These are phyloP conservation scores for Claviceps maximensis DNA, from an alignment of 2,329 filamentous ascomycete species.

Conservation along the genomic window DNA sequence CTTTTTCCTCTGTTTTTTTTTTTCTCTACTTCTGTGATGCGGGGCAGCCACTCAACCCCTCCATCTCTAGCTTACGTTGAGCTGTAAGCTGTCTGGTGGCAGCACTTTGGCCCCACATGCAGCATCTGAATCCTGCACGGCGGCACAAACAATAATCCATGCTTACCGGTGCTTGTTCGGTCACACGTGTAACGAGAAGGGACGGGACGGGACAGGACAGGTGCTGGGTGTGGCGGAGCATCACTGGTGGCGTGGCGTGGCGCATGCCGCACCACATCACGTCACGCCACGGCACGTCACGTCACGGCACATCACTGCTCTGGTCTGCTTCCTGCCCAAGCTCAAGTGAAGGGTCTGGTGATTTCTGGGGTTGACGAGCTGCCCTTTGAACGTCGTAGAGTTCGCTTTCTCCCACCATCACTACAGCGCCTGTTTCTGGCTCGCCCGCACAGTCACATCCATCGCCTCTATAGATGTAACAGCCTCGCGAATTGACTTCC, in stretches of 20 bases:
- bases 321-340: too few relatives aligned
- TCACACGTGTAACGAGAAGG: too few relatives aligned
- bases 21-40: neutral
- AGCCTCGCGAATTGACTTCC: neutral
- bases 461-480: neutral
- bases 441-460: neutral
- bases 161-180: neutral
- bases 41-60: neutral
- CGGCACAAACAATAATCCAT: too few relatives aligned
- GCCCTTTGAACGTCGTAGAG: too few relatives aligned
- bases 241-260: too few relatives aligned
- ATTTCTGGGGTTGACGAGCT: too few relatives aligned
- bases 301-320: neutral
- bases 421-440: neutral
- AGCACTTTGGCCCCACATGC: too few relatives aligned
- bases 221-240: too few relatives aligned
- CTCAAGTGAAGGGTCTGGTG: too few relatives aligned
- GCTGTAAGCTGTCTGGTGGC: too few relatives aligned
- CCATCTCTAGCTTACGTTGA: neutral
- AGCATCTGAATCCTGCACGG: neutral
- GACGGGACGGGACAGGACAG: too few relatives aligned
- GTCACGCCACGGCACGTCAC: neutral
- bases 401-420: neutral
- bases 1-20: neutral
- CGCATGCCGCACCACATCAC: neutral